Percentiles rank a stretch among this genome's conserved stretches.
phyloP scores from a whole-genome alignment of 148 eudicot species.

The Rheum nobile region DNA sequence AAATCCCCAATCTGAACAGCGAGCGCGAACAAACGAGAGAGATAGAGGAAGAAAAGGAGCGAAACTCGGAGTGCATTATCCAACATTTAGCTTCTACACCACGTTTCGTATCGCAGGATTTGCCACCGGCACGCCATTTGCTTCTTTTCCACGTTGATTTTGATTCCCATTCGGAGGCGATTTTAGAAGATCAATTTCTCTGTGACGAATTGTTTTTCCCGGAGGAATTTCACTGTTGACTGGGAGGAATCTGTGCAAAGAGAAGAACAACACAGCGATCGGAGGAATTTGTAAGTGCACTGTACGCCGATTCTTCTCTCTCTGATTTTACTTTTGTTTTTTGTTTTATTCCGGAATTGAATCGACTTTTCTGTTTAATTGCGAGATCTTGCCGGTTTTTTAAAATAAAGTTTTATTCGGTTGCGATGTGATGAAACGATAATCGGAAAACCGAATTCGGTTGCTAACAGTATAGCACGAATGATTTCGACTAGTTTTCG shows the following conservation, averaged over 20 bases:
- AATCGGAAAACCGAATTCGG: not conserved
- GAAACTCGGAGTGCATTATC: constrained; percentile 1
- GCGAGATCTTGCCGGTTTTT: not conserved
- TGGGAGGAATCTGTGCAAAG: not conserved
- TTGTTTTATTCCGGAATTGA: not conserved
- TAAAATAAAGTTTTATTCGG: not conserved
- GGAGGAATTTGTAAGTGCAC: not conserved
- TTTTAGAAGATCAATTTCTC: not conserved
- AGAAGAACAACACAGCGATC: not conserved
- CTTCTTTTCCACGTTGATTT: not conserved
- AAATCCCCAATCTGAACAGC: not conserved
- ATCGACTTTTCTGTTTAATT: not conserved
- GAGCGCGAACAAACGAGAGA: not conserved
- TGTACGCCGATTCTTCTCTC: not conserved
- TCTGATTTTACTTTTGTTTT: not conserved
- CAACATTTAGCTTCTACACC: not conserved
- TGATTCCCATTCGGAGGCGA: not conserved
- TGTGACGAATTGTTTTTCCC: not conserved
- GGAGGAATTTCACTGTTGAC: not conserved
- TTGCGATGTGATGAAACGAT: not conserved
- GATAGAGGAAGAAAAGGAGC: not conserved
- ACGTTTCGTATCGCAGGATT: not conserved
- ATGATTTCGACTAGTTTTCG: not conserved
- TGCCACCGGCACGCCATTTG: not conserved
- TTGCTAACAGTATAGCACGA: no score